These are phyloP conservation scores for Erigeron canadensis DNA, from an alignment of 129 eudicot genomes.

Conservation along the genomic window DNA sequence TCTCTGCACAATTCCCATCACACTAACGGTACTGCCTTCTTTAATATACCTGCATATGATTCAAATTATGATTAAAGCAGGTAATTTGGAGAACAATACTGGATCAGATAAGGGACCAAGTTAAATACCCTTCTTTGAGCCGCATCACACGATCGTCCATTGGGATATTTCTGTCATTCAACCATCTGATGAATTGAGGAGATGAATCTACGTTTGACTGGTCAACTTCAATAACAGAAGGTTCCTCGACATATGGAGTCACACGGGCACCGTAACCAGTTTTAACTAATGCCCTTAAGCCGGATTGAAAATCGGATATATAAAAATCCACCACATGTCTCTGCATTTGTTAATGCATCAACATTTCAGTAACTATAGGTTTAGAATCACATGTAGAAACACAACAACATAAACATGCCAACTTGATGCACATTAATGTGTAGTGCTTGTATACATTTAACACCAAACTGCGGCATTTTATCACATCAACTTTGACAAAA, in stretches of 20 bases:
- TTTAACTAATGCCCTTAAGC: conserved; percentile 73
- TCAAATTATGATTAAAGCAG: neutral
- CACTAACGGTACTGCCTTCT: conserved; percentile 72
- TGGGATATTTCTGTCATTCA: conserved; percentile 57
- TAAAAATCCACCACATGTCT: conserved; percentile 68
- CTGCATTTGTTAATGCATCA: conserved; percentile 34
- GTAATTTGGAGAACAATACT: neutral
- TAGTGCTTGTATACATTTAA: too few species aligned
- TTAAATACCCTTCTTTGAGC: conserved; percentile 61
- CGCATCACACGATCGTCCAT: conserved; percentile 74
- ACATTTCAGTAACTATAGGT: neutral
- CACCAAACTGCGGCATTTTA: too few species aligned
- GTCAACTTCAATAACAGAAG: conserved; percentile 56
- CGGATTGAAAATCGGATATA: conserved; percentile 74
- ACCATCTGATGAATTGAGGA: conserved; percentile 64
- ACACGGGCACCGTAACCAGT: conserved; percentile 71
- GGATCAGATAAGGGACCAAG: neutral
- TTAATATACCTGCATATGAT: conserved; percentile 47
- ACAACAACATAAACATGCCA: neutral
- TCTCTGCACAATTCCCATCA: conserved; percentile 70
- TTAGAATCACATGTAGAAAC: neutral
- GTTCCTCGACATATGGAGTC: conserved; percentile 67
- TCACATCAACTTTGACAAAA: too few species aligned
- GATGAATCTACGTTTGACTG: conserved; percentile 65
- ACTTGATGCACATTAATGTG: neutral